Percentiles rank a stretch among this genome's conserved stretches.
Conservation (phyloP, 805 yeast genomes). For the Cyberlindnera mycetangii region DNA sequence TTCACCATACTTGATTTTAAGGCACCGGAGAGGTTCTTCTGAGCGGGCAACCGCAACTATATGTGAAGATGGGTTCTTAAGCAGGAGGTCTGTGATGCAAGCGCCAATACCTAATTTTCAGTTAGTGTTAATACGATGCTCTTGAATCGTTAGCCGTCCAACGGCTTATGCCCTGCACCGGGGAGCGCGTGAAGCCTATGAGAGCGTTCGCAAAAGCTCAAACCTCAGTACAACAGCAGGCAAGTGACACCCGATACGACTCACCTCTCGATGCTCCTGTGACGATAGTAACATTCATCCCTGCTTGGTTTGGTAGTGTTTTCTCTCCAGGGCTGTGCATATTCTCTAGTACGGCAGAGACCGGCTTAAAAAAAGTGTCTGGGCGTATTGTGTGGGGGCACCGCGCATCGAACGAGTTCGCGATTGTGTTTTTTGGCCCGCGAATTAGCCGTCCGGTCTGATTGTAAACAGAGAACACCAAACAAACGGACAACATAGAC, state of each 20-base stretch:
- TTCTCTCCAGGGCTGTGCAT: background rate
- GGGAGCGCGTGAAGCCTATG: no score
- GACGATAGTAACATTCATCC: conserved; percentile 40
- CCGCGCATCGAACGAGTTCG: conserved; percentile 1
- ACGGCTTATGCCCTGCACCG: no score
- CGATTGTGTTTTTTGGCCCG: background rate
- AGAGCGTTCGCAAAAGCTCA: no score
- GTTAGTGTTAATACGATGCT: no score
- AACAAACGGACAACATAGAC: background rate
- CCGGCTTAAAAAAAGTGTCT: background rate
- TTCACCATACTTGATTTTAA: conserved; percentile 43
- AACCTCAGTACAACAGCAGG: background rate
- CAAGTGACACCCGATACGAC: conserved; percentile 22
- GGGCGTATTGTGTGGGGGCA: background rate
- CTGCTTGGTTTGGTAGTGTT: background rate
- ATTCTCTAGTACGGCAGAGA: background rate
- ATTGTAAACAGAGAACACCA: conserved; percentile 2
- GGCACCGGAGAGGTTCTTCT: conserved; percentile 40
- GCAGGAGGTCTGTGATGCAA: conserved; percentile 59
- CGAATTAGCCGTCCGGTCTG: background rate
- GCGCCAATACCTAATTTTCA: conserved; percentile 67
- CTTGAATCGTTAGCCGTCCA: no score
- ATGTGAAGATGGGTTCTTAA: conserved; percentile 33
- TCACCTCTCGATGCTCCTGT: conserved; percentile 64
- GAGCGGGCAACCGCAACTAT: conserved; percentile 77